Conservation (phyloP, 306 rosid genomes). For the Quercus aquifolioides region DNA sequence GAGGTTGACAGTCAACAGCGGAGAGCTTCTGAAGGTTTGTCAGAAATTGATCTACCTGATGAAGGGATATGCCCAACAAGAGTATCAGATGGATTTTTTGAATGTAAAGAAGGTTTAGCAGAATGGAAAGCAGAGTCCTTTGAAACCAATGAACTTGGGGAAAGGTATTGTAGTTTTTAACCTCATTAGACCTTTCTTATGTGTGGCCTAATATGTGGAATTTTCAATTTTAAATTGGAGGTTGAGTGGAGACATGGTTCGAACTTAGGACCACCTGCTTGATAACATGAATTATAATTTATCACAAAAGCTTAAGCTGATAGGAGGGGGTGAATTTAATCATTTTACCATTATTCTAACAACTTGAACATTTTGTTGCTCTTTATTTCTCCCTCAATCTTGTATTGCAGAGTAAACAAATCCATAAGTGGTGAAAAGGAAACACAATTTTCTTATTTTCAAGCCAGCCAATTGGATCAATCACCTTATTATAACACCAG, state of each 20-base stretch:
- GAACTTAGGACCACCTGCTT: too few relatives aligned
- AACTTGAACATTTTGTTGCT: neutral
- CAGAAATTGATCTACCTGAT: slow-evolving; percentile 28
- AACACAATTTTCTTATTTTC: slow-evolving; percentile 30
- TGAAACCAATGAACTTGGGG: slow-evolving; percentile 31
- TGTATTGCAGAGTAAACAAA: slow-evolving; percentile 39
- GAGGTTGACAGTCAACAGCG: slow-evolving; percentile 31
- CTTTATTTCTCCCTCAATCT: slow-evolving; percentile 8
- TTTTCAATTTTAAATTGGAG: too few relatives aligned
- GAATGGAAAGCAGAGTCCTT: slow-evolving; percentile 31
- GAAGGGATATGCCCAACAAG: slow-evolving; percentile 38
- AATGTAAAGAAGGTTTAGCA: slow-evolving; percentile 37
- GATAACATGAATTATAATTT: too few relatives aligned
- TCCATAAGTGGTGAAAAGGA: slow-evolving; percentile 41
- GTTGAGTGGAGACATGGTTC: too few relatives aligned
- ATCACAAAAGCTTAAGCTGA: too few relatives aligned
- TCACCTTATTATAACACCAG: slow-evolving; percentile 59
- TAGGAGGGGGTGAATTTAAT: too few relatives aligned
- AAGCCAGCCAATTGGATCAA: slow-evolving; percentile 37
- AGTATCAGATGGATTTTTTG: slow-evolving; percentile 44
- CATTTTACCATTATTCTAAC: too few relatives aligned
- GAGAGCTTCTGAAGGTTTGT: slow-evolving; percentile 29
- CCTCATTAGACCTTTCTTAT: neutral
- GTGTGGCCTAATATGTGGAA: too few relatives aligned
- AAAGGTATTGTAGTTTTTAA: slow-evolving; percentile 42